Evolutionary conservation across 495 filamentous ascomycete species (phyloP), one percentile per base, ranked within the genome.

Genomic region (Eremomyces bilateralis): DNA sequence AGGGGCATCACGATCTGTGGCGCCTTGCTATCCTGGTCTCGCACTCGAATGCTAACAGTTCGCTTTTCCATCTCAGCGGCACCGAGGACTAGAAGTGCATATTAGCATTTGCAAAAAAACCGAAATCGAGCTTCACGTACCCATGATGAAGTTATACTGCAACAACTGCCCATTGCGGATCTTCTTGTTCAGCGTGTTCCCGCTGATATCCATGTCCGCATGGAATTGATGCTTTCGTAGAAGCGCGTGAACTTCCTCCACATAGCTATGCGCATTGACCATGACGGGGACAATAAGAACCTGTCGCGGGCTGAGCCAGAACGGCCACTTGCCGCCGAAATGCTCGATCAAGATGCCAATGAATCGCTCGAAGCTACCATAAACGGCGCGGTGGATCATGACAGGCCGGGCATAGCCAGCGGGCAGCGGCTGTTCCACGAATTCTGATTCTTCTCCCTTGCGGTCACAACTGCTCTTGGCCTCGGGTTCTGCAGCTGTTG

Each of bases 321-420:
- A 92, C 0, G 88, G 88, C 85, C 85, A 95, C 58, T 92, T 93
- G 42, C 88, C 88, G 27, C 63, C 88, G 49, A 93, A 97, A 53
- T 95, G 88, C 59, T 97, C 88, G 17, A 64, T 82, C 37, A 94
- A 58, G 42, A 97, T 91, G 36, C 76, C 88, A 39, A 90, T 75
- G 60, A 97, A 93, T 29, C 88, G 76, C 60, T 97, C 88, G 46
- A 94, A 80, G 42, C 72, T 80, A 35, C 88, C 88, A 34, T 80
- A 74, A 51, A 97, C 88, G 31, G 88, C 88, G 40, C 88, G 79
- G 56, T 95, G 88, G 40, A 97, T 88, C 64, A 95, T 90, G 44
- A 97, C 88, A 2, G 88, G 88, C 8, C 88, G 74, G 31, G 82
- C 82, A 51, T 74, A 88, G 34, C 82, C 80, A 28, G 69, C 55